Base-by-base conservation (phyloP, 2,329 filamentous ascomycete genomes). In the Dryadomyces quercivorus region DNA sequence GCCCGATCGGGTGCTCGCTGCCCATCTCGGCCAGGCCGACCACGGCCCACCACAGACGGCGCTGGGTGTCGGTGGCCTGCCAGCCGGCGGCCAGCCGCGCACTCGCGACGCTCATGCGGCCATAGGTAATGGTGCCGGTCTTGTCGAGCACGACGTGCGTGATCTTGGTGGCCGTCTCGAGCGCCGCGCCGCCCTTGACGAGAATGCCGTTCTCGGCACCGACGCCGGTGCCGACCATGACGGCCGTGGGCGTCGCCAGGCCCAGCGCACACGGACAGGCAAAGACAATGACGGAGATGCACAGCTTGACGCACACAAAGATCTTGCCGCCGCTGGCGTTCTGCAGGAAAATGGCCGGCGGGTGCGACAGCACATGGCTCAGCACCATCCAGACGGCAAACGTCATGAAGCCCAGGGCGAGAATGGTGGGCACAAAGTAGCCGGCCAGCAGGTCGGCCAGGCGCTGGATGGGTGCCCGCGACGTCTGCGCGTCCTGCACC, bases 151-250 rank as follows among this genome's bases (percentile, higher is more conserved):
- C 86, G 20, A 97, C 80, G 61, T 95, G 86, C 1, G 85, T 94
- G 60, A 97, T 80, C 67, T 89, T 92, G 9, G 90, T 97, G 0
- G 90, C 87, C 5, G 82, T 89, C 72, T 98, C 92, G 3, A 98
- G 75, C 34, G 91, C 90, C 44, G 88, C 91, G 55, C 93, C 93
- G 54, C 93, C 92, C 71, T 98, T 98, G 67, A 97, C 90, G n/a
- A 98, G 75, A 61, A 98, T 98, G 22, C 93, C 93, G 62, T 95
- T 86, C 69, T 96, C 88, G 2, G 93, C 93, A 51, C 93, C 93
- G 36, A 96, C 84, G 56, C 93, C 93, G n/a, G 93, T 97, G 46
- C 93, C 93, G 34, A 98, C 93, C 93, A 98, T 97, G 66, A 98
- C 91, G 2, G 93, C 93, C 0, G 93, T 98, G 2, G 93, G 93